These are phyloP conservation scores for Calcarisporium arbuscula DNA, from an alignment of 2,329 filamentous ascomycete species.

Conservation along the genomic window DNA sequence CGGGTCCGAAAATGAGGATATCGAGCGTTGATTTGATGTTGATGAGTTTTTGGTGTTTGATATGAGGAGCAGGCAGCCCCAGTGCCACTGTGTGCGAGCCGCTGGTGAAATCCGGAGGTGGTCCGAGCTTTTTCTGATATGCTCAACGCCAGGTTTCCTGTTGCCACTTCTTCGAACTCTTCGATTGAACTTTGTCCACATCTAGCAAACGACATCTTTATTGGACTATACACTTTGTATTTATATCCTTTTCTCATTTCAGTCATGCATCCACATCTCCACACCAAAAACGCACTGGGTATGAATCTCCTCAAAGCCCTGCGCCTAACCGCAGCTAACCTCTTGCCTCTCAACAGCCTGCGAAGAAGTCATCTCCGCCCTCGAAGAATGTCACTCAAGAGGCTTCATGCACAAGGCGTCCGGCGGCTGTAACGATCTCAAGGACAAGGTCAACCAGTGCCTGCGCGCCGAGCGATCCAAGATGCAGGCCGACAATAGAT, in stretches of 20 bases:
- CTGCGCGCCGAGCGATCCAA: conserved; percentile 74
- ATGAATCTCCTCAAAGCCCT: conserved; percentile 12
- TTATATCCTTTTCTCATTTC: neutral
- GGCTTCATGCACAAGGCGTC: conserved; percentile 90
- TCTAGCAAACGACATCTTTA: too few relatives aligned
- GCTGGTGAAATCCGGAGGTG: too few relatives aligned
- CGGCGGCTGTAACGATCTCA: conserved; percentile 85
- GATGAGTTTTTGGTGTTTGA: too few relatives aligned
- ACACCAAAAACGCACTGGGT: conserved; percentile 90
- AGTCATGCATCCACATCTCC: conserved; percentile 93
- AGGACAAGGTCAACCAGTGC: conserved; percentile 78
- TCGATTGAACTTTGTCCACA: too few relatives aligned
- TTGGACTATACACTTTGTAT: too few relatives aligned
- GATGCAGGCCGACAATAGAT: conserved; percentile 70
- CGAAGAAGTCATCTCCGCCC: conserved; percentile 85
- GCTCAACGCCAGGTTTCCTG: too few relatives aligned
- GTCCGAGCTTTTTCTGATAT: conserved; percentile 23
- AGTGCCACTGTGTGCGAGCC: too few relatives aligned
- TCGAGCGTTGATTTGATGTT: too few relatives aligned
- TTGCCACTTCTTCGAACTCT: too few relatives aligned
- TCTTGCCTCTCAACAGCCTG: conserved; percentile 74
- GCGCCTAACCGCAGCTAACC: conserved; percentile 11
- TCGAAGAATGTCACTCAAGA: conserved; percentile 90
- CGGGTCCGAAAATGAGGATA: too few relatives aligned
- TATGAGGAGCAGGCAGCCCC: too few relatives aligned